Conservation (phyloP, 129 eudicot genomes). For the Chrysanthemum lavandulifolium region DNA sequence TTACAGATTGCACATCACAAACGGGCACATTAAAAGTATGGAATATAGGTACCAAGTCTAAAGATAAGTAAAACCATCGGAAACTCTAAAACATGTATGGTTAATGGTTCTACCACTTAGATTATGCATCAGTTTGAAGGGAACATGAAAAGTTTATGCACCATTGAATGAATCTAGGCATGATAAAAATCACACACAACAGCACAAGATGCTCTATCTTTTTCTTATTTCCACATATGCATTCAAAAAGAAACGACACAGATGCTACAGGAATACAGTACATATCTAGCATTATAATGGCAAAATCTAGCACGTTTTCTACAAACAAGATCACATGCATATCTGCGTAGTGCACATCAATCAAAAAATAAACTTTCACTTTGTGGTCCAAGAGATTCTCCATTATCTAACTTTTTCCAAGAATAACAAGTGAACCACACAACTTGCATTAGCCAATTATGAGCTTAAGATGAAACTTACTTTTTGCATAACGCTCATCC, state of each 20-base stretch:
- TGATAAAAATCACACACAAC: constrained; percentile 1
- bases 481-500: constrained; percentile 19
- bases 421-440: constrained; percentile 4
- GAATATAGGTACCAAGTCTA: too few relatives aligned
- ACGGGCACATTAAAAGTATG: too few relatives aligned
- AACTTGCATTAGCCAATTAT: constrained; percentile 13
- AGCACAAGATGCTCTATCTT: constrained; percentile 31
- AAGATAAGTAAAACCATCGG: too few relatives aligned
- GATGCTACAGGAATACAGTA: not conserved
- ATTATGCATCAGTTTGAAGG: constrained; percentile 3
- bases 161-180: constrained; percentile 24
- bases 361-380: not conserved
- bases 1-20: not conserved
- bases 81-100: too few relatives aligned
- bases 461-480: constrained; percentile 12
- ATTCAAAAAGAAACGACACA: constrained; percentile 7
- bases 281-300: not conserved
- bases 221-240: constrained; percentile 21
- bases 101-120: too few relatives aligned
- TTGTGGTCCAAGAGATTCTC: constrained; percentile 25
- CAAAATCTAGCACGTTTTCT: constrained; percentile 15
- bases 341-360: not conserved
- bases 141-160: constrained; percentile 17
- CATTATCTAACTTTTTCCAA: constrained; percentile 19
- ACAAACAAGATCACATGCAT: constrained; percentile 8